Evolutionary conservation across 495 filamentous ascomycete species (phyloP), one percentile per base, ranked within the genome.

Genomic region (Xylaria cubensis): DNA sequence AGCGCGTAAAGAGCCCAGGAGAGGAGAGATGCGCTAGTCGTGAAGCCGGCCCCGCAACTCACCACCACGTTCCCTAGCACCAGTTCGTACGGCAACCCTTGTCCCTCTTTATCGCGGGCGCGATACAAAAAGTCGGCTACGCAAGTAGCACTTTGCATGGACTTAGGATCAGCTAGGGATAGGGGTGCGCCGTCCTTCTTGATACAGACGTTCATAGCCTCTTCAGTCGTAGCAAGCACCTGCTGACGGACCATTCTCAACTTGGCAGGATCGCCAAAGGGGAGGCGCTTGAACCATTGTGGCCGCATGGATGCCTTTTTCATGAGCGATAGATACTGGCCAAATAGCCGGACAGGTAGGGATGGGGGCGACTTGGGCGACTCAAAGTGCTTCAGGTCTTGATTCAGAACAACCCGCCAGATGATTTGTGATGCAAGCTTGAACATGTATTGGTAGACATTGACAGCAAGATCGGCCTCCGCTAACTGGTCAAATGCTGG

Each of bases 391-490:
- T 83, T 48, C 39, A 87, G 78, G 69, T 87, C 84, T 64, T 81
- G 51, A 1, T 79, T 80, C 0, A 87, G 79, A 0, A 79, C 80
- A 4, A 88, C 66, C 62, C 84, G 82, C 6, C 82, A 80, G 15
- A 86, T 83, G 0, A 81, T 79, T 41, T 84, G 83, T 0, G 82
- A 80, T 10, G 79, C 84, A 0, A 88, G 76, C 70, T 88, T 87
- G 10, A 87, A 74, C 84, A 87, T 88, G 58, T 87, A 87, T 36
- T 84, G 83, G 58, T 87, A 88, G 3, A 82, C 82, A 73, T 87
- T 87, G 77, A 79, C 84, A 0, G 86, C 80, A 58, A 82, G 76
- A 0, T 71, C 80, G 36, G 74, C 72, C 42, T 81, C 68, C 68
- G 84, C 84, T 9, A 87, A 73, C 15, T 79, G 75, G 55, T 88